Evolutionary conservation across 129 eudicot genomes (phyloP), one percentile per base, ranked within the genome.

Genomic region (Ambrosia artemisiifolia): DNA sequence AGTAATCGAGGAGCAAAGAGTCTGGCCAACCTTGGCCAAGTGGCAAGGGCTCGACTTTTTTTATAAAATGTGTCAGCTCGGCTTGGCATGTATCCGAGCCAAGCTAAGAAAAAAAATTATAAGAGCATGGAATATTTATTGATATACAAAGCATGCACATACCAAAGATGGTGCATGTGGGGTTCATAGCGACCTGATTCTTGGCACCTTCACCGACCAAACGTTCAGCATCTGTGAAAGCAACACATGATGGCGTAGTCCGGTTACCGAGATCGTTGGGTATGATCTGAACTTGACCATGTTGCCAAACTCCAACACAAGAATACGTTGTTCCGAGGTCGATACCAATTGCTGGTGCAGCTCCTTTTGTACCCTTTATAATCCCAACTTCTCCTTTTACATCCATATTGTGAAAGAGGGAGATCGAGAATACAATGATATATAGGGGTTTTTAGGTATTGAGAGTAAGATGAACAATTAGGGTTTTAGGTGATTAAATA

Each of bases 181-280:
- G 77, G 70, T 73, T 73, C 77, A 61, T 73, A 6, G 60, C 24
- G 19, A 73, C 61, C 12, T 60, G 69, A 61, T 73, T 62, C 17
- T 46, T 46, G 17, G 77, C 69, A 11, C 77, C 70, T 47, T 73
- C 77, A 17, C 77, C 69, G 13, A 73, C 30, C 30, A 73, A 48
- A 73, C 69, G 72, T 74, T 35, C 65, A 6, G 8, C 17, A 1
- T 74, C 79, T 2, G 72, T 74, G 71, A 74, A 74, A 24, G 72
- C 72, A 65, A 74, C 79, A 50, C 72, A 74, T 13, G 79, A 73
- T 34, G 78, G 78, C 2, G 48, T 73, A 1, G 78, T 73, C 35
- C 78, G 16, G 16, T 73, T 73, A 63, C 78, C 78, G 0, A 10
- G 40, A 63, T 74, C 65, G 2, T 74, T 74, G 28, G 79, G 72